Conservation (phyloP, 345 rosid species). For the Clausena lansium region DNA sequence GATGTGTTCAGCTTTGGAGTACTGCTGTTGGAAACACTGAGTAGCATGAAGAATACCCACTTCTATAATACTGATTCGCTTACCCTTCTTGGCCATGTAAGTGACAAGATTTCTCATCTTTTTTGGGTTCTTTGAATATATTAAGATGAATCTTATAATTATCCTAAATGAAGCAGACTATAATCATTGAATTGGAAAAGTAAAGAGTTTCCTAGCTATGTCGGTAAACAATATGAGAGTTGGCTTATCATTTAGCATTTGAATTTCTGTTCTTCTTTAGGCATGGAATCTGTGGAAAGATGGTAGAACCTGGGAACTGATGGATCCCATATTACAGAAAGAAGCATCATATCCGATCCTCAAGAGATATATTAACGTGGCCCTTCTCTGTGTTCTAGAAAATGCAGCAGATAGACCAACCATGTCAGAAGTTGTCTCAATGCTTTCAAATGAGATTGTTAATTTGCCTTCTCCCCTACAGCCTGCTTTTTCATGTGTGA, state of each 20-base stretch:
- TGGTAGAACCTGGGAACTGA: no score
- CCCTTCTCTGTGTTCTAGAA: slow-evolving; percentile 24
- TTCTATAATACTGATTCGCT: slow-evolving; percentile 13
- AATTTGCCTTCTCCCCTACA: no score
- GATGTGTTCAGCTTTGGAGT: slow-evolving; percentile 11
- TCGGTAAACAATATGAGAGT: no score
- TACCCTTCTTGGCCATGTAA: slow-evolving; percentile 20
- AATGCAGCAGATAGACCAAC: slow-evolving; percentile 26
- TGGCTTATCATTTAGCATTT: background rate
- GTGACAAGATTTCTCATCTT: background rate
- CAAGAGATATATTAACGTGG: background rate
- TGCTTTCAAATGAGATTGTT: slow-evolving; percentile 19
- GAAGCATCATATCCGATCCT: no score
- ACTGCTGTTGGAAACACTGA: background rate
- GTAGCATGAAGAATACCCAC: slow-evolving; percentile 7
- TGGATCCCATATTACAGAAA: no score
- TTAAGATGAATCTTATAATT: background rate
- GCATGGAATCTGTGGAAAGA: no score
- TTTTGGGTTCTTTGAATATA: background rate
- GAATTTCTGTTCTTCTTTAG: no score
- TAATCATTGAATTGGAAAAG: background rate
- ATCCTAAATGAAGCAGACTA: background rate
- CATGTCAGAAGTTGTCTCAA: slow-evolving; percentile 21
- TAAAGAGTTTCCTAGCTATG: no score
- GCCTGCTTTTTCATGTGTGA: no score